Percentiles rank a stretch among this genome's conserved stretches.
Evolutionary conservation across 345 rosid species (phyloP).

Genomic region (Rhizophora mangle): DNA sequence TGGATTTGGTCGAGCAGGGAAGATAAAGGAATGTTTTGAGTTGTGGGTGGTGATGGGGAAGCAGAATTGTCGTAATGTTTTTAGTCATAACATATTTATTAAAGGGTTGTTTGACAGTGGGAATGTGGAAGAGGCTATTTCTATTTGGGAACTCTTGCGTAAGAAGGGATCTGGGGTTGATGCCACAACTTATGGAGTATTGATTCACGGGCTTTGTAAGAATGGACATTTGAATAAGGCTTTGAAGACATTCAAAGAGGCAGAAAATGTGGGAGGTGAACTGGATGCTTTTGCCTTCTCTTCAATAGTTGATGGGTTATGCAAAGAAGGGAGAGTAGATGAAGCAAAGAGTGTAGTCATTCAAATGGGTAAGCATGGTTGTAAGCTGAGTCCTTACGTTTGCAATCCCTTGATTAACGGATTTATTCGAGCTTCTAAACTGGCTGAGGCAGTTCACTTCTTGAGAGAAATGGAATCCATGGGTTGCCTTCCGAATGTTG

Average conservation of each 20-base stretch:
- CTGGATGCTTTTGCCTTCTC: slow-evolving; percentile 67
- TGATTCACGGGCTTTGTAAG: slow-evolving; percentile 75
- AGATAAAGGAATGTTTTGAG: slow-evolving; percentile 60
- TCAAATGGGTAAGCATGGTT: slow-evolving; percentile 46
- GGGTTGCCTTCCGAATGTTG: slow-evolving; percentile 50
- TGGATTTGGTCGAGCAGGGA: slow-evolving; percentile 63
- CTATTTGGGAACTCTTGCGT: slow-evolving; percentile 56
- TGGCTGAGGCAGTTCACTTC: slow-evolving; percentile 52
- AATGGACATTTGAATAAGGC: slow-evolving; percentile 76
- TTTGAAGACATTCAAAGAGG: slow-evolving; percentile 50
- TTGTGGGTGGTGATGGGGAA: slow-evolving; percentile 75
- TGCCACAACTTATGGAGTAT: slow-evolving; percentile 56
- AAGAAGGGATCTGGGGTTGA: slow-evolving; percentile 50
- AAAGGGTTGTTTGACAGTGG: slow-evolving; percentile 64
- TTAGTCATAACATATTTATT: slow-evolving; percentile 71
- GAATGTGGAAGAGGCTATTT: slow-evolving; percentile 62
- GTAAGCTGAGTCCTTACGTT: slow-evolving; percentile 49
- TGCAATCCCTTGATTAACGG: slow-evolving; percentile 67
- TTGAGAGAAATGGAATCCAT: slow-evolving; percentile 52
- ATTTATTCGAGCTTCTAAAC: slow-evolving; percentile 56
- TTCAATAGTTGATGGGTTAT: slow-evolving; percentile 65
- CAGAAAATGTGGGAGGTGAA: slow-evolving; percentile 39
- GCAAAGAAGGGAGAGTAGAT: slow-evolving; percentile 65
- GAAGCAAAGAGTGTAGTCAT: slow-evolving; percentile 55
- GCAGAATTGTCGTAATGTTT: slow-evolving; percentile 48